Percentiles rank a stretch among this genome's conserved stretches.
Conservation (phyloP, 768 basidiomycete species). For the Leccinum sublutescens region DNA sequence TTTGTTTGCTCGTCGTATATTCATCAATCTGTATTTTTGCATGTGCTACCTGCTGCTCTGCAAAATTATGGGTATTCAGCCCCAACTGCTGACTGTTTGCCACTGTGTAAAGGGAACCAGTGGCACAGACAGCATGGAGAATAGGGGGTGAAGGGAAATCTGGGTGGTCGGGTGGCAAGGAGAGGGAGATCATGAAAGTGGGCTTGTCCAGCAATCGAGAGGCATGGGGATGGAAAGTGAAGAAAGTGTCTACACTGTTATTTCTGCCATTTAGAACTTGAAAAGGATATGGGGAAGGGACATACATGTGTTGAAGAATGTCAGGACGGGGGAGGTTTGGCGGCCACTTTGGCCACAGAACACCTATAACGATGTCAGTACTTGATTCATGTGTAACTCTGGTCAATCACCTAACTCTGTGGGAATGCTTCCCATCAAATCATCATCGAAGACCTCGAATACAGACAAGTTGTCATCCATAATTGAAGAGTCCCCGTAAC, state of each 20-base stretch:
- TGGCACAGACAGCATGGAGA: conserved; percentile 85
- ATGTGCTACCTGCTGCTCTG: conserved; percentile 59
- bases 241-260: conserved; percentile 72
- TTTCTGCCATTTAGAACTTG: background rate
- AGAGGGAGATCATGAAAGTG: conserved; percentile 62
- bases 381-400: background rate
- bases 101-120: conserved; percentile 73
- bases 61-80: conserved; percentile 40
- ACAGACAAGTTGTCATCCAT: background rate
- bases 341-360: conserved; percentile 50
- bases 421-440: background rate
- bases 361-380: conserved; percentile 7
- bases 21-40: conserved; percentile 52
- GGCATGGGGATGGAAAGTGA: conserved; percentile 73
- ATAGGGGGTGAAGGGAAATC: conserved; percentile 71
- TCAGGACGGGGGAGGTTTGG: conserved; percentile 58
- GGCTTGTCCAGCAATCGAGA: conserved; percentile 65
- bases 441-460: background rate
- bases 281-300: conserved; percentile 1
- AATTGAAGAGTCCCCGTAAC: background rate
- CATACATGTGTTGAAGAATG: conserved; percentile 65
- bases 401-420: conserved; percentile 5
- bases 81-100: conserved; percentile 34
- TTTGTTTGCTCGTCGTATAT: conserved; percentile 48
- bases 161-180: conserved; percentile 63